These are phyloP conservation scores for Orychophragmus violaceus DNA, from an alignment of 345 rosid species.

Conservation along the genomic window DNA sequence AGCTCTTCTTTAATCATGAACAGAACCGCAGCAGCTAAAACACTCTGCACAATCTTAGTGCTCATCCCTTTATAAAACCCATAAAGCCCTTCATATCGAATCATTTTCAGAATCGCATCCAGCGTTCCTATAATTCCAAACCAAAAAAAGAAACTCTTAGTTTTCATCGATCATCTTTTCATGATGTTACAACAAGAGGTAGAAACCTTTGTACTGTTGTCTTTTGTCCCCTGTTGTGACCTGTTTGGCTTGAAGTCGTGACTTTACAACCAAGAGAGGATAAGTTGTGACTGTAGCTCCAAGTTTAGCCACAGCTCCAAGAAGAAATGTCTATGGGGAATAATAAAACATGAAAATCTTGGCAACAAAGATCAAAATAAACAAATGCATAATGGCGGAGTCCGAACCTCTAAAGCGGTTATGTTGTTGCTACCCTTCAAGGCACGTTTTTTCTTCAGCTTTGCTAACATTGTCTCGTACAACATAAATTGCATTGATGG, in stretches of 20 bases:
- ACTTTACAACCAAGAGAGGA: slow-evolving; percentile 92
- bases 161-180: background rate
- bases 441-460: slow-evolving; percentile 57
- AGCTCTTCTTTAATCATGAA: slow-evolving; percentile 96
- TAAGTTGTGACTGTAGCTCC: slow-evolving; percentile 94
- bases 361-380: background rate
- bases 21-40: slow-evolving; percentile 81
- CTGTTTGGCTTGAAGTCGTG: slow-evolving; percentile 96
- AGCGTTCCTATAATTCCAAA: slow-evolving; percentile 46
- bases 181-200: background rate
- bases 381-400: background rate
- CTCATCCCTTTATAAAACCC: slow-evolving; percentile 97
- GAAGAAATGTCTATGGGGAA: slow-evolving; percentile 64
- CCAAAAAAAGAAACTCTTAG: background rate
- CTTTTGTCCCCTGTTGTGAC: slow-evolving; percentile 58
- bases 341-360: background rate
- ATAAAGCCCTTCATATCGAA: slow-evolving; percentile 66
- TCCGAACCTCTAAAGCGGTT: slow-evolving; percentile 74
- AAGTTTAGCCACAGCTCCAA: slow-evolving; percentile 97
- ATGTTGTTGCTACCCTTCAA: slow-evolving; percentile 47
- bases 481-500: slow-evolving; percentile 97
- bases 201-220: slow-evolving; percentile 66
- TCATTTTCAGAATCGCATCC: slow-evolving; percentile 88
- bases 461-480: slow-evolving; percentile 87
- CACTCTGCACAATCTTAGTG: slow-evolving; percentile 85